Base-by-base conservation (phyloP, 1,139 yeast genomes). In the Diutina scorzettiae region DNA sequence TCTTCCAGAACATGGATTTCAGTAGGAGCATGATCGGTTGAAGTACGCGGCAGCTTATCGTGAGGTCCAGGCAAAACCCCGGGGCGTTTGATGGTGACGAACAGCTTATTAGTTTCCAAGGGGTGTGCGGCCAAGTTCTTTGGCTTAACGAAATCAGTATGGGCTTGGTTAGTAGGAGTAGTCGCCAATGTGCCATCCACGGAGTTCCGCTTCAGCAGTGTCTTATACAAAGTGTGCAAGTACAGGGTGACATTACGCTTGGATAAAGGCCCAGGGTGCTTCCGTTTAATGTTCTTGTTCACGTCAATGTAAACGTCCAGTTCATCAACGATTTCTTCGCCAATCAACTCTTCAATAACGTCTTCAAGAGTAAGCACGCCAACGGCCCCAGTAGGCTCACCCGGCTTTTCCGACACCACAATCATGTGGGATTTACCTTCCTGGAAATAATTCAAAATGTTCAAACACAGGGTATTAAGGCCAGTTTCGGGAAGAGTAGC, bases 351-450 rank as follows among this genome's bases (percentile, higher is more conserved):
- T 60, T 91, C 98, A 55, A 91, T 91, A 14, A 91, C 97, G 58
- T 91, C 98, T 60, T 91, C 98, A 47, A 91, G 68, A 1, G 98
- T 91, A 41, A 91, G 66, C 6, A 91, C 95, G 48, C 98, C 98
- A 31, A 82, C 58, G 0, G 96, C 94, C 20, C 97, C 97, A 28
- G 70, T 62, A 3, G 93, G 79, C 48, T 77, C 87, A 42, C 98
- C 98, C 0, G 97, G 97, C 41, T 70, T 67, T 47, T 78, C 81
- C 51, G 93, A 79, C 11, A 91, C 96, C 36, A 89, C 81, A 52
- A 93, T 91, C 98, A 91, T 91, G 60, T 91, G 98, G 2, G 95
- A 81, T 59, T 87, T 89, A 47, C 98, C 98, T 59, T 89, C 97
- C 62, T 91, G 98, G 70, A 91, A 91, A 60, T 89, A 91, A 60